phyloP scores from a whole-genome alignment of 306 rosid species.

The Fragaria iinumae region DNA sequence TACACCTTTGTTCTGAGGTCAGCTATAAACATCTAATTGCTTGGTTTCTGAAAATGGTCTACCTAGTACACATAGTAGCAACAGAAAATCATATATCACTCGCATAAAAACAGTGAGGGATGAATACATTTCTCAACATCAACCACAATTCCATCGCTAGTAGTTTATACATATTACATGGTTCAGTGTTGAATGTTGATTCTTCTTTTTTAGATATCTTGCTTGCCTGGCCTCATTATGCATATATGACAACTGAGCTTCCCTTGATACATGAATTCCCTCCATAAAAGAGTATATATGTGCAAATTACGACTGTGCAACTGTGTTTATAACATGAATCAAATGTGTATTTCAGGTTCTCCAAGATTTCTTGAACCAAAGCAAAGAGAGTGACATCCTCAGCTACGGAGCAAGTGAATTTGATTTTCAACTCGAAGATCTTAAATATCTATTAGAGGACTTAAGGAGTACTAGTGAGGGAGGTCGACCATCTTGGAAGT shows the following conservation, averaged over 20 bases:
- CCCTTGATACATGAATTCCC: conserved; percentile 2
- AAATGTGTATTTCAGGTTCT: conserved; percentile 59
- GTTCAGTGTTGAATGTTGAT: background rate
- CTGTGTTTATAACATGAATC: conserved; percentile 24
- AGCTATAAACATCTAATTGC: conserved; percentile 13
- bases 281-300: background rate
- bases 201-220: background rate
- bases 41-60: conserved; percentile 11
- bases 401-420: conserved; percentile 49
- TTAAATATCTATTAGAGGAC: conserved; percentile 68
- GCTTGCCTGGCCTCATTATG: background rate
- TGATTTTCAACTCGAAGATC: conserved; percentile 71
- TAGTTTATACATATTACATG: background rate
- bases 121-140: background rate
- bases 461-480: conserved; percentile 56
- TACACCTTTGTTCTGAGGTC: conserved; percentile 18
- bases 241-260: background rate
- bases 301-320: background rate
- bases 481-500: conserved; percentile 68
- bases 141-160: background rate
- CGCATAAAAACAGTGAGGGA: background rate
- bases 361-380: conserved; percentile 79
- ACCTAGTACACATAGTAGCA: conserved; percentile 3
- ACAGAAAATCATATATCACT: conserved; percentile 14
- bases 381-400: conserved; percentile 63